phyloP scores from a whole-genome alignment of 257 asterid genomes.

The Capsicum pubescens region DNA sequence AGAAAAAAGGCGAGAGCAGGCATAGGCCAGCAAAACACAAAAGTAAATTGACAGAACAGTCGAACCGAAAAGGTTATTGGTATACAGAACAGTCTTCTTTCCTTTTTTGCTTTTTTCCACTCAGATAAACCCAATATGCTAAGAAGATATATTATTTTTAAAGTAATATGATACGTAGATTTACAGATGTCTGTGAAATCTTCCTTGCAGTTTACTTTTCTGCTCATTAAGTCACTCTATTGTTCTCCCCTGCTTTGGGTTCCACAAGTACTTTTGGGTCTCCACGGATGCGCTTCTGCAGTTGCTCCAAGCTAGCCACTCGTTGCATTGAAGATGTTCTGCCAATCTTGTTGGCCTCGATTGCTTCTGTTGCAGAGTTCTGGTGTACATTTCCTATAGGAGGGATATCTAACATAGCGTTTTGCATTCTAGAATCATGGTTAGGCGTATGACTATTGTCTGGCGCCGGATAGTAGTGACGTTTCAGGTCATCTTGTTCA shows the following conservation, averaged over 20 bases:
- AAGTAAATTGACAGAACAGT: not conserved
- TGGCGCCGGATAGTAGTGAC: constrained; percentile 56
- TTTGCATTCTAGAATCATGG: constrained; percentile 48
- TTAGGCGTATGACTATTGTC: constrained; percentile 43
- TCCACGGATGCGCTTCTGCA: constrained; percentile 80
- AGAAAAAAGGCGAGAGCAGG: not conserved
- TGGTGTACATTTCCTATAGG: constrained; percentile 43
- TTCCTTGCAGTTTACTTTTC: constrained; percentile 5
- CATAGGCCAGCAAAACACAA: not conserved
- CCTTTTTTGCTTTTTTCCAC: not conserved
- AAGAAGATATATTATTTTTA: not conserved
- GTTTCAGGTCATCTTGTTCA: constrained; percentile 58
- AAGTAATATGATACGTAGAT: not conserved
- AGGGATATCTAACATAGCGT: constrained; percentile 45
- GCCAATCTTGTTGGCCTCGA: constrained; percentile 41
- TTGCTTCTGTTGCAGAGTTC: constrained; percentile 41
- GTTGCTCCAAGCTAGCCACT: constrained; percentile 91
- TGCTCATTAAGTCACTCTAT: constrained; percentile 24
- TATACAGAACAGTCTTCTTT: not conserved
- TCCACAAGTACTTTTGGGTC: constrained; percentile 43
- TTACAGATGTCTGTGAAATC: not conserved
- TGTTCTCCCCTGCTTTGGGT: constrained; percentile 42
- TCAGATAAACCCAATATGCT: not conserved
- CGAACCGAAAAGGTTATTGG: not conserved
- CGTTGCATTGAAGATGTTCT: constrained; percentile 73